Evolutionary conservation across 495 filamentous ascomycete genomes (phyloP).

Genomic region (Neurospora sp.): DNA sequence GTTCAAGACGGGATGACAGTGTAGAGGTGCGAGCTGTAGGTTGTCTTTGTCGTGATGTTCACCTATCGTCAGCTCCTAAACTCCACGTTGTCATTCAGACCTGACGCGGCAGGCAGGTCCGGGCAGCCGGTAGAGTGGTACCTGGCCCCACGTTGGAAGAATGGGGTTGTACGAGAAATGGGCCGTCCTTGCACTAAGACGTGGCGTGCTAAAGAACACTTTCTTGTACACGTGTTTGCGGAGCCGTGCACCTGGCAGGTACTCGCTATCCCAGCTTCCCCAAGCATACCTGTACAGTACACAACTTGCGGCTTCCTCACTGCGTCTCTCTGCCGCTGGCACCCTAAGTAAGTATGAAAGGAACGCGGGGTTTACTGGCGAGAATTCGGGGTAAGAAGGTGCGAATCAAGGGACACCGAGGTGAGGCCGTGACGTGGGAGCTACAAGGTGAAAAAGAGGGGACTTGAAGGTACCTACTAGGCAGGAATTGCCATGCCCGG

Average conservation of each 20-base stretch:
- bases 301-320: background rate
- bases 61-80: constrained; percentile 10
- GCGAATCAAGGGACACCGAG: background rate
- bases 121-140: background rate
- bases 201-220: background rate
- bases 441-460: background rate
- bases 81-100: constrained; percentile 25
- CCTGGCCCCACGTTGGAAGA: background rate
- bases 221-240: background rate
- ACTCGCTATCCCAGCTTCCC: background rate
- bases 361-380: background rate
- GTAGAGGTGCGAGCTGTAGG: background rate
- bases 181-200: background rate
- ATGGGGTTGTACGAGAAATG: background rate
- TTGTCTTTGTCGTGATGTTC: background rate
- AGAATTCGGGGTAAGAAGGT: background rate
- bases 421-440: background rate
- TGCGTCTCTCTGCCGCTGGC: background rate
- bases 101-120: background rate
- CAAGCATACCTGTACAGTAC: background rate
- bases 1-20: background rate
- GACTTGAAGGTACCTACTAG: background rate
- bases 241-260: background rate
- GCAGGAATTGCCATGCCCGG: background rate
- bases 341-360: background rate